Evolutionary conservation across 2,329 filamentous ascomycete genomes (phyloP).

Genomic region (Tolypocladium capitatum): DNA sequence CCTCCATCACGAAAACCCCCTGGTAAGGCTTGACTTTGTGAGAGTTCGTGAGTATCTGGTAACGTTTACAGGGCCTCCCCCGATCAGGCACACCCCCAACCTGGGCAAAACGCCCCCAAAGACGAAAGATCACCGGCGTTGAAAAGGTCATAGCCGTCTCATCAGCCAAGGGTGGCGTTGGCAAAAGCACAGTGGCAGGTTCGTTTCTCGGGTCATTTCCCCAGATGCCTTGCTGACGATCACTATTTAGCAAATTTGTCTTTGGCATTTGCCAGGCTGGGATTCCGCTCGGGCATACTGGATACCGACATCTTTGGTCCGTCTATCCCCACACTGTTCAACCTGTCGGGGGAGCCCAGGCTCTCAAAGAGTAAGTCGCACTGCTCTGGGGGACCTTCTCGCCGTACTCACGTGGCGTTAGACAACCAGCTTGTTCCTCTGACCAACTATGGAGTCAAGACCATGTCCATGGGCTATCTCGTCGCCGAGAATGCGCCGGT

Average conservation of each 20-base stretch:
- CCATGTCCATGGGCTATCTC: constrained; percentile 98
- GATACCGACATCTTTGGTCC: constrained; percentile 97
- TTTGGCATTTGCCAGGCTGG: constrained; percentile 69
- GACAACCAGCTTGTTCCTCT: constrained; percentile 75
- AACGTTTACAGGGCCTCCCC: constrained; percentile 57
- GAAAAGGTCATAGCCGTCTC: constrained; percentile 92
- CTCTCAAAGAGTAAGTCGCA: constrained; percentile 52
- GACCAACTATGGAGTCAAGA: constrained; percentile 89
- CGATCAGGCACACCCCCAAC: constrained; percentile 47
- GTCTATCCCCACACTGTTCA: constrained; percentile 80
- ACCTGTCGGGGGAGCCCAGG: constrained; percentile 66
- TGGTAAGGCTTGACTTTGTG: constrained; percentile 38
- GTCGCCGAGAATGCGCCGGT: constrained; percentile 69
- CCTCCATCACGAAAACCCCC: constrained; percentile 66
- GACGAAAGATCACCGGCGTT: constrained; percentile 70
- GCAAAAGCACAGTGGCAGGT: constrained; percentile 89
- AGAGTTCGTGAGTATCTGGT: neutral
- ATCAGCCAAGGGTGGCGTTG: constrained; percentile 95
- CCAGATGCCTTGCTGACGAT: neutral
- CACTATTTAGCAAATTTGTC: constrained; percentile 58
- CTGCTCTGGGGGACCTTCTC: neutral
- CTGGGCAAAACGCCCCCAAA: constrained; percentile 65
- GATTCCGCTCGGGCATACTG: constrained; percentile 72
- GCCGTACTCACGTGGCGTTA: constrained; percentile 17
- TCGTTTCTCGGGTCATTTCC: constrained; percentile 8